Conservation (phyloP, 2,329 filamentous ascomycete genomes). For the Microcyclosporella mali region DNA sequence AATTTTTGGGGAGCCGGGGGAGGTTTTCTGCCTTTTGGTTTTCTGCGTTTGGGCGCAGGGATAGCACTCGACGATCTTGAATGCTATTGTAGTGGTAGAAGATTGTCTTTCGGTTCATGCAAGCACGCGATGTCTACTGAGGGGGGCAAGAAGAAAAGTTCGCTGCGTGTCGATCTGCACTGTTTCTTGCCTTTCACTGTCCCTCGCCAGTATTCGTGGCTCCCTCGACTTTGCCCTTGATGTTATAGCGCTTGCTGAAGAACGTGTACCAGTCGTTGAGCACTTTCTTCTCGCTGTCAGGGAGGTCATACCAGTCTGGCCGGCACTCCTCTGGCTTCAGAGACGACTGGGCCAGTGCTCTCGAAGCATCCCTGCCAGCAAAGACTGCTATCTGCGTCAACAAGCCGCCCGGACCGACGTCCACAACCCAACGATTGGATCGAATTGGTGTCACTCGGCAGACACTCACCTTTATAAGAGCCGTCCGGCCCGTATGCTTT, state of each 20-base stretch:
- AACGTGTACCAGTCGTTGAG: slow-evolving; percentile 92
- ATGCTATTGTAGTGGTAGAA: not conserved
- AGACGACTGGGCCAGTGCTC: slow-evolving; percentile 79
- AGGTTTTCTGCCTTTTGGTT: too few relatives aligned
- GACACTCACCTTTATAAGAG: slow-evolving; percentile 70
- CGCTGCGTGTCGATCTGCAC: not conserved
- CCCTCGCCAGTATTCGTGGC: slow-evolving; percentile 26
- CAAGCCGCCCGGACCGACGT: not conserved
- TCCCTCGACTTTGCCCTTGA: slow-evolving; percentile 56
- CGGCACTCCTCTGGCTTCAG: slow-evolving; percentile 77
- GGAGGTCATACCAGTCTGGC: slow-evolving; percentile 75
- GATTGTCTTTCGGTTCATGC: too few relatives aligned
- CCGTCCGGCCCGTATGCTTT: slow-evolving; percentile 76
- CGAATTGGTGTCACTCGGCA: not conserved
- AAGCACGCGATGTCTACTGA: too few relatives aligned
- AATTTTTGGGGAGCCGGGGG: too few relatives aligned
- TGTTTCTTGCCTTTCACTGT: not conserved
- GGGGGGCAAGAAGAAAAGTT: not conserved
- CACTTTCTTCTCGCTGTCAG: slow-evolving; percentile 76
- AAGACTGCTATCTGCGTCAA: slow-evolving; percentile 63
- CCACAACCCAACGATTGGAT: too few relatives aligned
- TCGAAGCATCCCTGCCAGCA: slow-evolving; percentile 90
- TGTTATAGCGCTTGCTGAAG: slow-evolving; percentile 94
- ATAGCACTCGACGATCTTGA: too few relatives aligned
- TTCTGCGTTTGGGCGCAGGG: too few relatives aligned